Percentiles rank a stretch among this genome's conserved stretches.
These are phyloP conservation scores for Eucalyptus tenuipes DNA, from an alignment of 345 rosid genomes.

Conservation along the genomic window DNA sequence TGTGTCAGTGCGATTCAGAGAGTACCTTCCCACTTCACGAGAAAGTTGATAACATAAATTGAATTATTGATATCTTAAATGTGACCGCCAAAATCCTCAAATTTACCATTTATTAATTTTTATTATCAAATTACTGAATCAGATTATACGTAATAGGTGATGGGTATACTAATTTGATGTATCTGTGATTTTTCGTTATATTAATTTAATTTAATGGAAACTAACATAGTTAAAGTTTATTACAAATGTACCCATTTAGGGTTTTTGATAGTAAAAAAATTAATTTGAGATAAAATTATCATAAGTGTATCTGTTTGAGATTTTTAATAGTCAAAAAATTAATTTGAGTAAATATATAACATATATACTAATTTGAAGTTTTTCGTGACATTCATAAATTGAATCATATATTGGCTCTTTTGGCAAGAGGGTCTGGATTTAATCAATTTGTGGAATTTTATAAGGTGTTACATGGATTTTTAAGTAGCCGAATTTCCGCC, in stretches of 20 bases:
- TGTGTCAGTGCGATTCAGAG: background rate
- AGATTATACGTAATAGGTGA: fast-evolving
- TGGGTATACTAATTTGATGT: too few relatives aligned
- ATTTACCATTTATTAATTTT: too few relatives aligned
- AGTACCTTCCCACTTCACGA: background rate
- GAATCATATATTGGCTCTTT: background rate
- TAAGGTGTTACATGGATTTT: background rate
- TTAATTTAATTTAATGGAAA: too few relatives aligned
- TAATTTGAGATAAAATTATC: too few relatives aligned
- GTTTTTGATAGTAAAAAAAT: fast-evolving
- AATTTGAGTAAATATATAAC: fast-evolving
- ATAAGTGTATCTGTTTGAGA: fast-evolving
- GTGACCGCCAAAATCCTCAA: too few relatives aligned
- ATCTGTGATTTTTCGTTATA: fast-evolving
- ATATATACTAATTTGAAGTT: too few relatives aligned
- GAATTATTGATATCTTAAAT: too few relatives aligned
- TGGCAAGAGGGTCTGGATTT: background rate
- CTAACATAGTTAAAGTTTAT: too few relatives aligned
- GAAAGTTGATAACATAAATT: background rate
- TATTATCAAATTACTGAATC: fast-evolving
- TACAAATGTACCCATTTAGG: fast-evolving
- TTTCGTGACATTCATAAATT: fast-evolving
- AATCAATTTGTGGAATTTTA: background rate
- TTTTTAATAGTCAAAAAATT: too few relatives aligned
- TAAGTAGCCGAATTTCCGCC: background rate